These are phyloP conservation scores for Blastocystis sp. DNA, from an alignment of 352 stramenopile genomes.

Conservation along the genomic window DNA sequence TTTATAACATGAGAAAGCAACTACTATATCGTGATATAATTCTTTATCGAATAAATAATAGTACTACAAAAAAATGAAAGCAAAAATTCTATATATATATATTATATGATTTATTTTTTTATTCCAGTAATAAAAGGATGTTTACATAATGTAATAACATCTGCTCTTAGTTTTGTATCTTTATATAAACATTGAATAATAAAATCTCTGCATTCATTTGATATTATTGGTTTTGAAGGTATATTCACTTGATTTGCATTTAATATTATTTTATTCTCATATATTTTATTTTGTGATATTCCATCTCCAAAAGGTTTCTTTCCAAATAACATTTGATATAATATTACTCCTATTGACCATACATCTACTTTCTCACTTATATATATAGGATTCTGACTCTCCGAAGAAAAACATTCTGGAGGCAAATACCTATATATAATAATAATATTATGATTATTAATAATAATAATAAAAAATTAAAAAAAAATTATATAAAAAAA, in stretches of 20 bases:
- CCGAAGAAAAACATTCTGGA: constrained; percentile 68
- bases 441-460: not conserved
- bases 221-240: constrained; percentile 53
- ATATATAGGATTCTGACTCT: constrained; percentile 40
- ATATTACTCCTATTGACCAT: constrained; percentile 74
- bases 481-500: constrained; percentile 12
- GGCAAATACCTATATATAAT: constrained; percentile 57
- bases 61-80: too few species aligned
- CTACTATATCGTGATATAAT: too few species aligned
- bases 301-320: constrained; percentile 68
- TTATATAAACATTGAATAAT: constrained; percentile 60
- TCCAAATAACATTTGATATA: constrained; percentile 76
- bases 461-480: constrained; percentile 8
- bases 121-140: constrained; percentile 52
- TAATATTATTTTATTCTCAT: constrained; percentile 56
- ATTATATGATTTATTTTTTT: too few species aligned
- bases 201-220: constrained; percentile 64
- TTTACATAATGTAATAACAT: constrained; percentile 54
- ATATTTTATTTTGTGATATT: constrained; percentile 55
- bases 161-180: constrained; percentile 53
- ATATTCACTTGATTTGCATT: constrained; percentile 56
- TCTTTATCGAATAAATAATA: too few species aligned
- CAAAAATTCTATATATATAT: too few species aligned
- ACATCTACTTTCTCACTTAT: constrained; percentile 53
- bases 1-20: too few species aligned